Evolutionary conservation across 129 eudicot species (phyloP).

Genomic region (Artemisia annua): DNA sequence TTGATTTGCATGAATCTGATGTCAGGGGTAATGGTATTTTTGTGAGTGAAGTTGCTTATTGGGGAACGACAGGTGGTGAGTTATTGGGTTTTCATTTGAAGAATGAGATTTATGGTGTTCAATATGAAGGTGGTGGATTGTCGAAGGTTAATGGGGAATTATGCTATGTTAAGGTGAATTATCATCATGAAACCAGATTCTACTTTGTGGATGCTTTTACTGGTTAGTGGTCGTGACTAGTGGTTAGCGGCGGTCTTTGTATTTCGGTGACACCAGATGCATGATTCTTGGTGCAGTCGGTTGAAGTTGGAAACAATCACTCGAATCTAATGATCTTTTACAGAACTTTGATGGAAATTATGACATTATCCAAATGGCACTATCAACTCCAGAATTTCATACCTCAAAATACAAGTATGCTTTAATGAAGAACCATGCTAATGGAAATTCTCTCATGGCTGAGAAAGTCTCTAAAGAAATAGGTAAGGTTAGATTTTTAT

Average conservation of each 20-base stretch:
- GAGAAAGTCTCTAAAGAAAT: no score
- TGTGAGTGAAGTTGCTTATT: conserved; percentile 43
- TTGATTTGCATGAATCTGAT: conserved; percentile 27
- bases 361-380: no score
- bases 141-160: conserved; percentile 40
- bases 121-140: conserved; percentile 32
- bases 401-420: no score
- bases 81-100: conserved; percentile 44
- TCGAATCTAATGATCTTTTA: no score
- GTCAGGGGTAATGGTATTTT: background rate
- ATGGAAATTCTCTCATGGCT: no score
- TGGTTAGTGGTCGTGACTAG: background rate
- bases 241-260: background rate
- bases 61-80: conserved; percentile 40
- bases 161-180: conserved; percentile 24
- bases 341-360: no score
- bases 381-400: no score
- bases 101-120: conserved; percentile 32
- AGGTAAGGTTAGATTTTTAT: no score
- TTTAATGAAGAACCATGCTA: no score
- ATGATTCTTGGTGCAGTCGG: no score
- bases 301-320: no score
- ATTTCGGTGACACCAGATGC: conserved; percentile 33
- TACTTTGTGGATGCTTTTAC: conserved; percentile 34
- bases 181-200: background rate